Evolutionary conservation across 371 early-diverging fungal genomes (phyloP), one percentile per base, ranked within the genome.

Genomic region (Blakeslea trispora): DNA sequence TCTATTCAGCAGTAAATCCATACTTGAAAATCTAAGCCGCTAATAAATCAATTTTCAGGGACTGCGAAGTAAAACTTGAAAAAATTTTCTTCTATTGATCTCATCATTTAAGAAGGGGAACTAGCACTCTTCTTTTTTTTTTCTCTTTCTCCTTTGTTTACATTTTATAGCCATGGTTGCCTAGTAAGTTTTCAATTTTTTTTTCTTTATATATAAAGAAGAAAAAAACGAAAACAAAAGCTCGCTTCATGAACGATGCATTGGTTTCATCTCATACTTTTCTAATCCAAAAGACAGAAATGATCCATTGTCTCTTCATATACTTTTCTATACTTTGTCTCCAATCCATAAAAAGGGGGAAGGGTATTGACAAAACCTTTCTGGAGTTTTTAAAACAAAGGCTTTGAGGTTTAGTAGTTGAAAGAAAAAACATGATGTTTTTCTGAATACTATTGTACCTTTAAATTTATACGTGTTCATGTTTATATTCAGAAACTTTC

Each of bases 161-260:
- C 18, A 14, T 47, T 50, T 32, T 39, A 28, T 13, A 18, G 14
- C 23, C 31, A 46, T 59, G 59, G 59, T 59, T 59, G 59, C 59
- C 35, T 59, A 59, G 59, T 59, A 53, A 59, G 59, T 59, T 55
- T 52, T 52, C 8, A 11, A 28, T 52, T 41, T 40, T 37, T 37
- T 50, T 14, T 37, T 19, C n/a, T n/a, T n/a, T n/a, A n/a, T n/a
- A n/a, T n/a, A 31, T 21, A 19, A 9, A 43, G 13, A n/a, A 23
- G 23, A 14, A n/a, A n/a, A n/a, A n/a, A n/a, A n/a, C n/a, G 21
- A 45, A 21, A 10, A 31, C 18, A 52, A 41, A 52, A 55, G 55
- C 46, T 23, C 23, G n/a, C 35, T 21, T 39, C 19, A 37, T 18
- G 48, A 45, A 42, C 48, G 28, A 55, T 55, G 56, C 56, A 55